Evolutionary conservation across 805 yeast species (phyloP), one percentile per base, ranked within the genome.

Genomic region (Ogataea pilisensis): DNA sequence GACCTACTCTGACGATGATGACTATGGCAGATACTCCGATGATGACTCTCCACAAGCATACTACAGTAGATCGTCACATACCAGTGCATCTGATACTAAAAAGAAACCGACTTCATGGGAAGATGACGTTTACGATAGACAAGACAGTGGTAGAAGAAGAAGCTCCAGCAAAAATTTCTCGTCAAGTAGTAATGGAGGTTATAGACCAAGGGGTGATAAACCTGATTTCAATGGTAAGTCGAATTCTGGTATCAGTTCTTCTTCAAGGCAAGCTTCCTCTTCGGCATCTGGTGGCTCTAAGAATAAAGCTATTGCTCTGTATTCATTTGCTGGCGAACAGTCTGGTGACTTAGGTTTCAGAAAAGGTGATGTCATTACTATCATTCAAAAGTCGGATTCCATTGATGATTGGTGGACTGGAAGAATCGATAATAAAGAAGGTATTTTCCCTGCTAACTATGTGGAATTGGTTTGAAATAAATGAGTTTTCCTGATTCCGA

Each of bases 331-430:
- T 38, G 98, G 97, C 21, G 95, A 90, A 63, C 95, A 91, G 65
- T 60, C 73, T n/a, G 97, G 97, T 5, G 99, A 93, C 63, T 72
- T 93, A 55, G 77, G 95, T 4, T 93, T 93, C 72, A 82, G 78
- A 51, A 93, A 93, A 69, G 99, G 99, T 41, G 99, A 93, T 62
- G 84, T 86, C 13, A 86, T 93, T 51, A 82, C 87, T 32, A 85
- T 93, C 50, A 68, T 86, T 41, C 87, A 89, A 63, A 87, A 85
- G 63, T 80, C 93, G 8, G 90, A 85, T 8, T 83, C 96, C 12
- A 78, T 80, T 37, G 95, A 93, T 61, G 98, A 93, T 61, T 93
- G 99, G 99, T 93, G 99, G 99, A 88, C 96, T 0, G 99, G 99
- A 21, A 80, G 85, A 59, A 69, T 80, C 40, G 85, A 85, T 51